phyloP scores from a whole-genome alignment of 2,329 filamentous ascomycete species.

The Phialophora verrucosa region DNA sequence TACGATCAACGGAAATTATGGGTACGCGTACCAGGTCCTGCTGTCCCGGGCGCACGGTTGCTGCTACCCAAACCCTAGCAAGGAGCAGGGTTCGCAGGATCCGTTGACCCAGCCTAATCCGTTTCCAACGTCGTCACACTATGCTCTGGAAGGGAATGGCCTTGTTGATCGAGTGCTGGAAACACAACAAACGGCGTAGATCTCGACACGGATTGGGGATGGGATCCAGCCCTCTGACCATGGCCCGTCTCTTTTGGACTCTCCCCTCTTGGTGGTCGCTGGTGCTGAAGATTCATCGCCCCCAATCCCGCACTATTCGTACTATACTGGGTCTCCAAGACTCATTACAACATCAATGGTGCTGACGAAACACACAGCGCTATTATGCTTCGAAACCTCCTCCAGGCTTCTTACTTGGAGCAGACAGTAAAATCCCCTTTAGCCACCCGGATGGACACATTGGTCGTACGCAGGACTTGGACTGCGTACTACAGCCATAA shows the following conservation, averaged over 20 bases:
- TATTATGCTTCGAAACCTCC: slow-evolving; percentile 12
- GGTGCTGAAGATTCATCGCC: background rate
- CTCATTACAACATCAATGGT: background rate
- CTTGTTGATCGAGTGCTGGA: slow-evolving; percentile 11
- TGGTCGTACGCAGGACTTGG: background rate
- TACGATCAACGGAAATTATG: background rate
- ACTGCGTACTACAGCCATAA: background rate
- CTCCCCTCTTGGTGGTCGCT: background rate
- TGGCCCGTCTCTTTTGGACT: slow-evolving; percentile 1
- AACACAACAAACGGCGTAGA: slow-evolving; percentile 13
- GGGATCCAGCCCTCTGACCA: background rate
- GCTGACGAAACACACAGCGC: background rate
- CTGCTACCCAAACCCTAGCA: slow-evolving; percentile 21
- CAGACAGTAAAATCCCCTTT: background rate
- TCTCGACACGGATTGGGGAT: slow-evolving; percentile 8
- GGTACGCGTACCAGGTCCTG: background rate
- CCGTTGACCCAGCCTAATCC: slow-evolving; percentile 7
- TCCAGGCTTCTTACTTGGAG: background rate
- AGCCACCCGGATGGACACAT: background rate
- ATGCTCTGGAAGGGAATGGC: slow-evolving; percentile 11
- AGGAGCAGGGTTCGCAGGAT: background rate
- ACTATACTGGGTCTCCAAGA: background rate
- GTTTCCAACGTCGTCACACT: slow-evolving; percentile 23
- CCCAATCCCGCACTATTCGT: background rate
- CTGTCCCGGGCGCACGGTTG: slow-evolving; percentile 10